Conservation (phyloP, 2,329 filamentous ascomycete species). For the Arachnopeziza araneosa region DNA sequence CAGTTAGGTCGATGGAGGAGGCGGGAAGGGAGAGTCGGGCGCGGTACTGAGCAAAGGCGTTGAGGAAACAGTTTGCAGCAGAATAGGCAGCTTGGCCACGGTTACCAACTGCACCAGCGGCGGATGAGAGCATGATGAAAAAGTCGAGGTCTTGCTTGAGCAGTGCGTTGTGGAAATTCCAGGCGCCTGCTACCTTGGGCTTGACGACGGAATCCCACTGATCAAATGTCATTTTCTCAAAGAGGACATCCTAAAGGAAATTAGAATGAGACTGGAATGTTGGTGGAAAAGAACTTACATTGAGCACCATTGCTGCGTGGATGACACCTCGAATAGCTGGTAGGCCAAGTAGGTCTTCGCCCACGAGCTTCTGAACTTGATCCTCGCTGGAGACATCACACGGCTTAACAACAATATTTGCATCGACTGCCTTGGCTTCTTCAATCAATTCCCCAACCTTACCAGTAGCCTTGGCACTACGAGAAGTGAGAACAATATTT, state of each 20-base stretch:
- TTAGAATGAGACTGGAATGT: background rate
- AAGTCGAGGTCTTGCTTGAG: constrained; percentile 31
- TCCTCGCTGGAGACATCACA: constrained; percentile 17
- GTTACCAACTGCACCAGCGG: constrained; percentile 14
- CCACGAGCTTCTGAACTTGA: constrained; percentile 14
- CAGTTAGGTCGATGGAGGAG: constrained; percentile 30
- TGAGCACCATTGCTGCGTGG: constrained; percentile 26
- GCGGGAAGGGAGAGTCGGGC: constrained; percentile 22
- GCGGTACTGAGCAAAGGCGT: constrained; percentile 32
- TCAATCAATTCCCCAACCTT: constrained; percentile 10
- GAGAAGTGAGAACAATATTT: constrained; percentile 25
- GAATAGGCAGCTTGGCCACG: constrained; percentile 10
- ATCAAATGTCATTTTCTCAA: constrained; percentile 30
- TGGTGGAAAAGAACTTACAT: constrained; percentile 9
- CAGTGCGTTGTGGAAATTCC: constrained; percentile 13
- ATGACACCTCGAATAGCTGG: constrained; percentile 22
- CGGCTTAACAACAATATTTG: constrained; percentile 13
- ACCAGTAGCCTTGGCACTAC: constrained; percentile 9
- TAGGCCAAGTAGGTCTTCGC: constrained; percentile 5
- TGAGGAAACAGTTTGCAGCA: constrained; percentile 29
- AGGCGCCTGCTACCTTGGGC: constrained; percentile 29
- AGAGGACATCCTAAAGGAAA: background rate
- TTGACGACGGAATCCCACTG: constrained; percentile 30
- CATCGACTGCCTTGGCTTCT: constrained; percentile 5
- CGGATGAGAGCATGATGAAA: constrained; percentile 26